phyloP scores from a whole-genome alignment of 768 basidiomycete genomes.

The Mycena galopus region DNA sequence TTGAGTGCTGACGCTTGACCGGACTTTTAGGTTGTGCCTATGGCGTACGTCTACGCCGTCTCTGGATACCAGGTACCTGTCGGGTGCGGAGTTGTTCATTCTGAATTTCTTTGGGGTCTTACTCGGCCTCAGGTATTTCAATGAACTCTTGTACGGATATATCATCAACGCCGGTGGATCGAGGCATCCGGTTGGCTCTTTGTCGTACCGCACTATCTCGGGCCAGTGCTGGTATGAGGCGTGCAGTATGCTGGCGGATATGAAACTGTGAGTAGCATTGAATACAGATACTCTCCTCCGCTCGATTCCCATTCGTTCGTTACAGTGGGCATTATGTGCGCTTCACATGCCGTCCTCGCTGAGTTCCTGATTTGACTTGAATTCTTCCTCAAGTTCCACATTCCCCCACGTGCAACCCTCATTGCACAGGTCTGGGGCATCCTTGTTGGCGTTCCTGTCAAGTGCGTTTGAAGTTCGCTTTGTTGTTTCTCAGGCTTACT shows the following conservation, averaged over 20 bases:
- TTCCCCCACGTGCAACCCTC: conserved; percentile 40
- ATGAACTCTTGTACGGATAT: conserved; percentile 44
- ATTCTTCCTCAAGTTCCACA: conserved; percentile 35
- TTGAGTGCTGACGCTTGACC: background rate
- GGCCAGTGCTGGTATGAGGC: conserved; percentile 46
- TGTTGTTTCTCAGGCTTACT: background rate
- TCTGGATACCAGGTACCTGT: conserved; percentile 39
- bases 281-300: background rate
- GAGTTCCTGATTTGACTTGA: background rate
- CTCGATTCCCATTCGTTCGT: background rate
- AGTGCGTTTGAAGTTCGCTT: conserved; percentile 23
- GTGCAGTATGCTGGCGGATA: conserved; percentile 42
- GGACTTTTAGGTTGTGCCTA: conserved; percentile 7
- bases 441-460: conserved; percentile 41
- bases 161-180: conserved; percentile 42
- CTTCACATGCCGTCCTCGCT: no score
- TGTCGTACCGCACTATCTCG: conserved; percentile 42
- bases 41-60: conserved; percentile 41
- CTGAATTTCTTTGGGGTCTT: background rate
- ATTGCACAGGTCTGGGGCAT: conserved; percentile 44
- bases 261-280: conserved; percentile 40
- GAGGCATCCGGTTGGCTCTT: conserved; percentile 40
- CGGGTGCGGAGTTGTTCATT: conserved; percentile 1
- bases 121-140: conserved; percentile 38
- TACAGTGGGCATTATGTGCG: conserved; percentile 42